Evolutionary conservation across 257 asterid species (phyloP).

Genomic region (Przewalskia tangutica): DNA sequence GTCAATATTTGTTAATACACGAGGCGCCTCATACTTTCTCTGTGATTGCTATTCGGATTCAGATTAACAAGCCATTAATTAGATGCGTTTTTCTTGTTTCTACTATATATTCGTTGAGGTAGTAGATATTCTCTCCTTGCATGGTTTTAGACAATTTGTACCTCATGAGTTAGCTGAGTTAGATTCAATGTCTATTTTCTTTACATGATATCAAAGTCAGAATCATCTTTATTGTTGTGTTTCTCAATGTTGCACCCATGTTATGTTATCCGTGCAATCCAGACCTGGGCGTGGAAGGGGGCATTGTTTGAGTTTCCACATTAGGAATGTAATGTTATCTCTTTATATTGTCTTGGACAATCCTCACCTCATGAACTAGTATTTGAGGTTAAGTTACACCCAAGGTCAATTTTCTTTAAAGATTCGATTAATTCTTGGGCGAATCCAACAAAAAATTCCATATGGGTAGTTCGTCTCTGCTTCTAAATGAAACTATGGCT

Average conservation of each 20-base stretch:
- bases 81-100: background rate
- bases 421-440: background rate
- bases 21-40: background rate
- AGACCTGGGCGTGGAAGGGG: background rate
- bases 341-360: background rate
- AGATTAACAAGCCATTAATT: background rate
- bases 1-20: background rate
- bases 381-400: background rate
- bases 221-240: background rate
- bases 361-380: too few species aligned
- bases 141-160: too few species aligned
- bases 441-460: background rate
- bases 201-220: too few species aligned
- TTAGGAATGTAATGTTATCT: background rate
- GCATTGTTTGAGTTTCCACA: background rate
- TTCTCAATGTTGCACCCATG: background rate
- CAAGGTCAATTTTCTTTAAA: too few species aligned
- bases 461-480: background rate
- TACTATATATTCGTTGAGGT: background rate
- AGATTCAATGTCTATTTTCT: too few species aligned
- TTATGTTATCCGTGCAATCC: background rate
- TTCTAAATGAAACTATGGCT: background rate
- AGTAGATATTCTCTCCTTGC: background rate
- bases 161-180: too few species aligned
- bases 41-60: background rate